A percentile compares a stretch with the other conserved stretches of the same genome.
These are phyloP conservation scores for Blastobotrys indianensis DNA, from an alignment of 1,139 yeast species.

Conservation along the genomic window DNA sequence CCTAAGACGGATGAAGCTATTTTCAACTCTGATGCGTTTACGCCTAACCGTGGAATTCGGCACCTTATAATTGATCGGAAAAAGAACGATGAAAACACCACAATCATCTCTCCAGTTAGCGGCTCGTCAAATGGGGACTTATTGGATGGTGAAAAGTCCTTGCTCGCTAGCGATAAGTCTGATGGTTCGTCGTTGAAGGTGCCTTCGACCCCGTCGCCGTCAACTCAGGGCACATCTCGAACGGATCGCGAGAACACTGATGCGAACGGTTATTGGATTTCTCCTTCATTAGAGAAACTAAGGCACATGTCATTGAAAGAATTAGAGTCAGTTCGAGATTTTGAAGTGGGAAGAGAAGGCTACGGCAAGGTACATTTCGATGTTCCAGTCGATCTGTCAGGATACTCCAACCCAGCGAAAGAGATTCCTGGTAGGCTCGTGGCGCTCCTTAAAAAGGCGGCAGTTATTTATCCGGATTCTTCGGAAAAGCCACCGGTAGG, in stretches of 20 bases:
- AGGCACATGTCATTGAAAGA: conserved; percentile 55
- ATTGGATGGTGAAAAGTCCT: too few relatives aligned
- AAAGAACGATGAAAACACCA: conserved; percentile 17
- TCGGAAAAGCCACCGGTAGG: conserved; percentile 62
- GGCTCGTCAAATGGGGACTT: background rate
- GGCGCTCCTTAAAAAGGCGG: conserved; percentile 53
- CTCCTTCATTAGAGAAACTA: conserved; percentile 66
- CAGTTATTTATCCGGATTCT: conserved; percentile 70
- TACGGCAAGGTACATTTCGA: conserved; percentile 73
- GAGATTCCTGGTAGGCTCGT: conserved; percentile 62
- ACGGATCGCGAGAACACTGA: conserved; percentile 41
- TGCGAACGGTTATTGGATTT: conserved; percentile 80
- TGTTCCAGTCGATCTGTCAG: conserved; percentile 76
- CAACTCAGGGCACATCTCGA: conserved; percentile 4
- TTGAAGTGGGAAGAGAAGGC: conserved; percentile 74
- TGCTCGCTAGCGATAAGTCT: too few relatives aligned
- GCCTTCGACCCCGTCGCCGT: conserved; percentile 11
- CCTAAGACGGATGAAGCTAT: conserved; percentile 60
- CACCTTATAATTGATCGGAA: conserved; percentile 51
- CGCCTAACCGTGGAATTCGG: conserved; percentile 56
- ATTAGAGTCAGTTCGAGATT: conserved; percentile 56
- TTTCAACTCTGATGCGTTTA: conserved; percentile 63
- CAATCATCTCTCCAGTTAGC: background rate
- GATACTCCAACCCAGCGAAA: conserved; percentile 47
- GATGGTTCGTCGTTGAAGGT: background rate